Conservation (phyloP, 2,329 filamentous ascomycete species). For the Bretziella fagacearum region DNA sequence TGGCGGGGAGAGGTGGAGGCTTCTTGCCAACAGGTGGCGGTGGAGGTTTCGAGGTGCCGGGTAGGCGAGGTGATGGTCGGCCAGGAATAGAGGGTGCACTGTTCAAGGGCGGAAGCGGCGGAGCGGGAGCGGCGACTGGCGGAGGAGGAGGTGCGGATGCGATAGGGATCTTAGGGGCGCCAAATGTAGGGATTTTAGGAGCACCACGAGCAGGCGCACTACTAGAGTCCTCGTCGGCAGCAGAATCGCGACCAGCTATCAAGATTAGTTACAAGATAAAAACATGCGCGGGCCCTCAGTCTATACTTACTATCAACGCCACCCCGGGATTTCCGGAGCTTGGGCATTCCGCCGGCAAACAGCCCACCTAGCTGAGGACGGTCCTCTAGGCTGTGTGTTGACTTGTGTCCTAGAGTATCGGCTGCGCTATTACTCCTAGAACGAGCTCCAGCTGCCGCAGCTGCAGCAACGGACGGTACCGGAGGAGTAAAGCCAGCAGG, state of each 20-base stretch:
- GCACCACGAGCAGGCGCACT: conserved; percentile 1
- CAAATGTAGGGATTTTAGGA: conserved; percentile 35
- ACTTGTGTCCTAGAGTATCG: conserved; percentile 25
- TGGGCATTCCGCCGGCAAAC: conserved; percentile 90
- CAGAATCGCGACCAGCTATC: conserved; percentile 12
- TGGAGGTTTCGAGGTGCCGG: conserved; percentile 47
- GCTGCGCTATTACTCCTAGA: conserved; percentile 73
- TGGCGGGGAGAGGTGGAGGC: conserved; percentile 39
- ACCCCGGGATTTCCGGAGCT: conserved; percentile 73
- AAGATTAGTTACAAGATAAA: neutral
- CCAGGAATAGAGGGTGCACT: conserved; percentile 38
- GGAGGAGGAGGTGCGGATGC: conserved; percentile 26
- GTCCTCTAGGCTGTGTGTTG: conserved; percentile 28
- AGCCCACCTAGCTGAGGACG: conserved; percentile 73
- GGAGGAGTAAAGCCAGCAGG: conserved; percentile 62
- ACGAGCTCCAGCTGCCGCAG: conserved; percentile 43
- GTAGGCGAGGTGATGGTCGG: conserved; percentile 26
- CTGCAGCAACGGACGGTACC: conserved; percentile 38
- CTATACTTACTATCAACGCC: conserved; percentile 42
- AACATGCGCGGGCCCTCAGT: neutral
- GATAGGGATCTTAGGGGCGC: conserved; percentile 43
- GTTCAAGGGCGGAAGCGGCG: conserved; percentile 29
- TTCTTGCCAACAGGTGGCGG: conserved; percentile 69
- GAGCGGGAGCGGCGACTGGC: conserved; percentile 45
- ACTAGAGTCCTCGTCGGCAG: conserved; percentile 2